Base-by-base conservation (phyloP, 2,329 filamentous ascomycete genomes). In the Aspergillus quadricinctus region DNA sequence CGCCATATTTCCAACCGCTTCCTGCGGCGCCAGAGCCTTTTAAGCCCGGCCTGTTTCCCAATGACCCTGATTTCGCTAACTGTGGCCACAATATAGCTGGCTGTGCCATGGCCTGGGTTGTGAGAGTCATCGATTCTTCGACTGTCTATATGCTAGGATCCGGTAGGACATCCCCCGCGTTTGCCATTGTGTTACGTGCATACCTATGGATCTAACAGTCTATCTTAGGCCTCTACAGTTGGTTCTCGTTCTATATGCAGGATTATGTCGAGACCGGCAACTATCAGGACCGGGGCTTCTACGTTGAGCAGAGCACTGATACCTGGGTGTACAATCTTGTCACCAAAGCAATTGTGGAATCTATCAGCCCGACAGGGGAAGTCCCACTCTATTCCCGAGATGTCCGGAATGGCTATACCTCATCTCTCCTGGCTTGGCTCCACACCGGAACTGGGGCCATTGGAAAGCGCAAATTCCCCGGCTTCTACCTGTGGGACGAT, bases 201-300 rank as follows among this genome's bases (percentile, higher is more conserved):
- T 19, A n/a, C 48, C 35, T n/a, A 50, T 29, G n/a, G 25, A n/a
- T 17, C 48, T 27, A 50, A 31, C n/a, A 9, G 43, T 29, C 28
- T 10, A 11, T 29, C 9, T 7, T 25, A 49, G 87, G 87, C 0
- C 65, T 88, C 19, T 90, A 89, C 72, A 78, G 72, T 49, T 86
- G 84, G 75, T 86, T 85, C 75, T 74, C 81, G 66, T 80, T 83
- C 71, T 85, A 84, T 70, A 67, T 66, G 48, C 80, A 83, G 64
- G 65, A 66, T n/a, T 83, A 80, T 62, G 69, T 82, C 3, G 52
- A 64, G 0, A 62, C 64, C 6, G 65, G 81, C 52, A 73, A 77
- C 63, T 84, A 81, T 70, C 81, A 83, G 69, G 43, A 66, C 21
- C 46, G 49, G 7, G 51, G 29, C 17, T 52, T 63, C 52, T 23